Evolutionary conservation across 495 filamentous ascomycete species (phyloP).

Genomic region (Trichocladium antarcticum): DNA sequence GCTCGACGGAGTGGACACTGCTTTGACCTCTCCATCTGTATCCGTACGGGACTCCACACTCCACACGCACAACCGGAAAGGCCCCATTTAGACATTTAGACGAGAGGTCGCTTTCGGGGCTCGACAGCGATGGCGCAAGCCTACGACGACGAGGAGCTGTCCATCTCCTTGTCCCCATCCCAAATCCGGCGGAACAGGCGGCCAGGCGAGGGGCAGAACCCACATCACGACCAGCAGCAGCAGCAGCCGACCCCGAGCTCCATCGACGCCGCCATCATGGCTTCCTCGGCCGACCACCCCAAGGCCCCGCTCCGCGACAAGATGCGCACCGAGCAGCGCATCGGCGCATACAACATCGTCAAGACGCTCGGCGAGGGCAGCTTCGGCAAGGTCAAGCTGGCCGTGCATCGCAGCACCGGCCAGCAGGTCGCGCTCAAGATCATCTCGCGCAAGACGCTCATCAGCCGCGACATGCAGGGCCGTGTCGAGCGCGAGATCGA

Average conservation of each 20-base stretch:
- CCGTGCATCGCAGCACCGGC: constrained; percentile 76
- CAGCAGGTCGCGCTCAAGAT: constrained; percentile 97
- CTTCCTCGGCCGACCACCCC: constrained; percentile 16
- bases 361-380: constrained; percentile 91
- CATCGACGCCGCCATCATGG: constrained; percentile 24
- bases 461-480: constrained; percentile 93
- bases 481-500: constrained; percentile 96
- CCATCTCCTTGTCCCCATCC: constrained; percentile 65
- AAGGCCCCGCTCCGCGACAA: constrained; percentile 30
- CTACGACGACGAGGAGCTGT: constrained; percentile 83
- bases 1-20: background rate
- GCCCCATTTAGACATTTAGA: constrained; percentile 2
- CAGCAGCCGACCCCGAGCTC: constrained; percentile 10
- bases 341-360: constrained; percentile 82
- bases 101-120: background rate
- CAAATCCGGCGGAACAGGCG: constrained; percentile 45
- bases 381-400: constrained; percentile 97
- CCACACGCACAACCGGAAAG: constrained; percentile 1
- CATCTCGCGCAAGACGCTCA: constrained; percentile 86
- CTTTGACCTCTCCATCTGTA: constrained; percentile 9
- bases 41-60: background rate
- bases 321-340: constrained; percentile 56
- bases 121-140: constrained; percentile 40
- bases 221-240: background rate
- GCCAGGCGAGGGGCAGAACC: constrained; percentile 24